phyloP scores from a whole-genome alignment of 2,329 filamentous ascomycete genomes.

The Grosmannia penicillata region DNA sequence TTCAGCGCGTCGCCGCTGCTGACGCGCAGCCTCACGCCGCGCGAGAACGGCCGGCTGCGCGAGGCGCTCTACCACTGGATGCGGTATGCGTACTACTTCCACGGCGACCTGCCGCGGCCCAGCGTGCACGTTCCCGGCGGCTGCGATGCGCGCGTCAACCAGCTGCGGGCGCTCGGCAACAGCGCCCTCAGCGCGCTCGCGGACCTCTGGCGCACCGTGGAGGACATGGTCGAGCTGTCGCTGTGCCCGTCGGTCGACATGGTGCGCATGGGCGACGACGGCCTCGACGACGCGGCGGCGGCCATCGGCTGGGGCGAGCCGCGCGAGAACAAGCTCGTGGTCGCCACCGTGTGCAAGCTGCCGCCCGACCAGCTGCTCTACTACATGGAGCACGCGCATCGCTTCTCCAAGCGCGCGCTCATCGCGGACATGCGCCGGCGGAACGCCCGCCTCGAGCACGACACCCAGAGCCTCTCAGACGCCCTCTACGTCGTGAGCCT shows the following conservation, averaged over 20 bases:
- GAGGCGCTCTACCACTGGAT: conserved; percentile 38
- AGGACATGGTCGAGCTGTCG: conserved; percentile 27
- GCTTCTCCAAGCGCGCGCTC: conserved; percentile 28
- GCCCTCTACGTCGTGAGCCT: conserved; percentile 10
- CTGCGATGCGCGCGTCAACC: conserved; percentile 23
- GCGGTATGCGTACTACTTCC: conserved; percentile 37
- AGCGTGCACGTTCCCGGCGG: conserved; percentile 9
- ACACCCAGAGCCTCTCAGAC: conserved; percentile 25
- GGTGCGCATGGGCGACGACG: conserved; percentile 18
- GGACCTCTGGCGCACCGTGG: conserved; percentile 29
- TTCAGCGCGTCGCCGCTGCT: conserved; percentile 27
- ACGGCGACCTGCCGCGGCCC: conserved; percentile 23
- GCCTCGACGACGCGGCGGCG: conserved; percentile 12
- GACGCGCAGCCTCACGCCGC: conserved; percentile 24
- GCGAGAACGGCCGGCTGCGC: conserved; percentile 32
- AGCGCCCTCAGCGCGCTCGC: conserved; percentile 28
- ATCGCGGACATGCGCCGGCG: conserved; percentile 24
- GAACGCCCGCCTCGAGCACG: conserved; percentile 27
- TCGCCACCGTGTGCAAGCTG: conserved; percentile 30
- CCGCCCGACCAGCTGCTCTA: conserved; percentile 32
- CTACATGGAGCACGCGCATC: conserved; percentile 30
- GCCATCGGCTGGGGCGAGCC: conserved; percentile 16
- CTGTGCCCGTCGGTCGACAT: conserved; percentile 30
- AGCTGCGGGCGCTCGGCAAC: conserved; percentile 28
- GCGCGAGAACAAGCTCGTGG: conserved; percentile 16